Percentiles rank a stretch among this genome's conserved stretches.
phyloP scores from a whole-genome alignment of 768 basidiomycete genomes.

The Xerocomellus dryophilus region DNA sequence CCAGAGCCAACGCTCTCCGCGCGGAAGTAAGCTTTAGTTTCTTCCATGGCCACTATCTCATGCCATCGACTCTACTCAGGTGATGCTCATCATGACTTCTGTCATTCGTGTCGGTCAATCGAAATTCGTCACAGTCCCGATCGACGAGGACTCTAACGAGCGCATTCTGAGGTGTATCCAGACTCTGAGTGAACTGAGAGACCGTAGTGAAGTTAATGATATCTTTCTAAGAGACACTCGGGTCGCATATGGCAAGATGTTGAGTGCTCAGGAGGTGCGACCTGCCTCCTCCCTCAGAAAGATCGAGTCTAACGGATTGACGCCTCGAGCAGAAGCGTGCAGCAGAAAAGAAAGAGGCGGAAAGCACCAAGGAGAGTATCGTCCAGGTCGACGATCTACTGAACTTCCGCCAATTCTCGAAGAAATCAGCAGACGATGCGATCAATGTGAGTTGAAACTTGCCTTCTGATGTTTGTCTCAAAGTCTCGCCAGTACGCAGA shows the following conservation, averaged over 20 bases:
- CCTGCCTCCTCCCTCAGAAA: not conserved
- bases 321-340: conserved; percentile 67
- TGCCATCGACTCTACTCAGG: conserved; percentile 39
- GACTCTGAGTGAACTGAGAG: conserved; percentile 78
- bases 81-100: conserved; percentile 98
- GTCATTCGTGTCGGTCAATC: conserved; percentile 96
- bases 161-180: conserved; percentile 95
- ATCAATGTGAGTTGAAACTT: conserved; percentile 52
- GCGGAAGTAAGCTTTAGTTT: conserved; percentile 62
- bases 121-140: conserved; percentile 89
- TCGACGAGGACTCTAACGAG: conserved; percentile 97
- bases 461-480: not conserved
- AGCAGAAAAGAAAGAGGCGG: conserved; percentile 84
- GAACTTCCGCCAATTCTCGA: conserved; percentile 91
- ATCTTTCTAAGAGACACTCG: conserved; percentile 86
- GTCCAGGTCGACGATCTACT: conserved; percentile 93
- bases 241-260: conserved; percentile 90
- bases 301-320: not conserved
- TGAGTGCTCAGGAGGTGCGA: conserved; percentile 86
- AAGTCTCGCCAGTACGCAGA: conserved; percentile 64
- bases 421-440: conserved; percentile 80
- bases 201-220: conserved; percentile 54
- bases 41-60: not conserved
- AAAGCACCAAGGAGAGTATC: conserved; percentile 58
- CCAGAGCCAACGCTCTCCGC: conserved; percentile 65